These are phyloP conservation scores for Mycena sp. DNA, from an alignment of 1,284 basidiomycete species.

Conservation along the genomic window DNA sequence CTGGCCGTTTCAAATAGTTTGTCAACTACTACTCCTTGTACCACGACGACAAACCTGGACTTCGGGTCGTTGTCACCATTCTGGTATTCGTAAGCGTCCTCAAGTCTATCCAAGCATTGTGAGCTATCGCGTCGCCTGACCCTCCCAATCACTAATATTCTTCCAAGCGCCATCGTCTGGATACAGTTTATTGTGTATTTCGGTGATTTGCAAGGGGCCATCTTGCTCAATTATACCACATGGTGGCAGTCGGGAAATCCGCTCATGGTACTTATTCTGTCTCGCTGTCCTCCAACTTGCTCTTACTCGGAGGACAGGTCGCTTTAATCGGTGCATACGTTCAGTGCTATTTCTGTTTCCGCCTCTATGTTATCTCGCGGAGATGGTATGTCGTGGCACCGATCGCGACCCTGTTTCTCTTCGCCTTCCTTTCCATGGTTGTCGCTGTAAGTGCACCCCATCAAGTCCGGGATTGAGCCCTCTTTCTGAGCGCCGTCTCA, in stretches of 20 bases:
- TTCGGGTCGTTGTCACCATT: slow-evolving; percentile 35
- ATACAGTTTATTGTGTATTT: slow-evolving; percentile 41
- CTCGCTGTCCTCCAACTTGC: neutral
- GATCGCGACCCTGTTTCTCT: slow-evolving; percentile 6
- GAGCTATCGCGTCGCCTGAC: slow-evolving; percentile 6
- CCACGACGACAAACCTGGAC: slow-evolving; percentile 35
- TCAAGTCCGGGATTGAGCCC: too few relatives aligned
- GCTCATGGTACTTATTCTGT: slow-evolving; percentile 35
- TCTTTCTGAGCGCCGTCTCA: neutral
- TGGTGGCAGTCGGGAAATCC: slow-evolving; percentile 45
- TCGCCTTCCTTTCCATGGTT: slow-evolving; percentile 13
- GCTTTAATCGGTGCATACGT: slow-evolving; percentile 17
- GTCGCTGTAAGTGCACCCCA: slow-evolving; percentile 11
- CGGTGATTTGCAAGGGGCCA: slow-evolving; percentile 41
- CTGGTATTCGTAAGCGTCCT: slow-evolving; percentile 40
- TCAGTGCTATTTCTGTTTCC: slow-evolving; percentile 23
- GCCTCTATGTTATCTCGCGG: slow-evolving; percentile 21
- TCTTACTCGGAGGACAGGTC: slow-evolving; percentile 28
- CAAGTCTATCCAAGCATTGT: slow-evolving; percentile 45
- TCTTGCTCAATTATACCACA: slow-evolving; percentile 41
- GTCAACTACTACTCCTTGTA: slow-evolving; percentile 40
- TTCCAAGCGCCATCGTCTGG: slow-evolving; percentile 42
- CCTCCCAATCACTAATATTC: neutral
- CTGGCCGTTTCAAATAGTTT: slow-evolving; percentile 33
- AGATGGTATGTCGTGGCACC: slow-evolving; percentile 13